These are phyloP conservation scores for Moringa oleifera DNA, from an alignment of 345 rosid species.

Conservation along the genomic window DNA sequence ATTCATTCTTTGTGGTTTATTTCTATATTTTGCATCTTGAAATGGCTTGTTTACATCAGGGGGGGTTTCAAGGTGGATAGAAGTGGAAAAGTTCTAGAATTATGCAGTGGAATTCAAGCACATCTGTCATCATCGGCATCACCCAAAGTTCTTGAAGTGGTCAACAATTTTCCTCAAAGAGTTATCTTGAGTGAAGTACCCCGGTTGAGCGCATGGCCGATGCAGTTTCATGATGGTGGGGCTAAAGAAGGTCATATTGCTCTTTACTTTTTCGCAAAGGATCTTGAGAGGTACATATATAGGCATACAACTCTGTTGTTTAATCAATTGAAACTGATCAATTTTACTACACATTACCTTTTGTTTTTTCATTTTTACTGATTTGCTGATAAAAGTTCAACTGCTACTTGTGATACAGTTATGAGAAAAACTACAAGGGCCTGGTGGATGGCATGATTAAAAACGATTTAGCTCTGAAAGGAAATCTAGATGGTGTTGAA, in stretches of 20 bases:
- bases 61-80: constrained; percentile 68
- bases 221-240: constrained; percentile 65
- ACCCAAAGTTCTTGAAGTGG: constrained; percentile 64
- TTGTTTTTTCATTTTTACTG: background rate
- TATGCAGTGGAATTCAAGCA: constrained; percentile 79
- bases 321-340: background rate
- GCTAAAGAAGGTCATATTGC: constrained; percentile 86
- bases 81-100: constrained; percentile 37
- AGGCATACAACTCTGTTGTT: too few relatives aligned
- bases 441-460: constrained; percentile 75
- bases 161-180: constrained; percentile 48
- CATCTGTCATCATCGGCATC: constrained; percentile 70
- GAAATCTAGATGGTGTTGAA: constrained; percentile 64
- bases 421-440: constrained; percentile 67
- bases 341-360: background rate
- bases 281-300: constrained; percentile 58
- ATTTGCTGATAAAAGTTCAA: constrained; percentile 1
- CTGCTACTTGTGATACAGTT: constrained; percentile 46
- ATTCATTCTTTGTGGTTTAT: background rate
- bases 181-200: constrained; percentile 73
- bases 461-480: constrained; percentile 84
- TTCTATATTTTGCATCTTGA: background rate
- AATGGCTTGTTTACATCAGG: constrained; percentile 33
- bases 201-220: constrained; percentile 76
- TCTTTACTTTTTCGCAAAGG: constrained; percentile 92